Conservation (phyloP, 305 asterid species). For the Plantago lanceolata region DNA sequence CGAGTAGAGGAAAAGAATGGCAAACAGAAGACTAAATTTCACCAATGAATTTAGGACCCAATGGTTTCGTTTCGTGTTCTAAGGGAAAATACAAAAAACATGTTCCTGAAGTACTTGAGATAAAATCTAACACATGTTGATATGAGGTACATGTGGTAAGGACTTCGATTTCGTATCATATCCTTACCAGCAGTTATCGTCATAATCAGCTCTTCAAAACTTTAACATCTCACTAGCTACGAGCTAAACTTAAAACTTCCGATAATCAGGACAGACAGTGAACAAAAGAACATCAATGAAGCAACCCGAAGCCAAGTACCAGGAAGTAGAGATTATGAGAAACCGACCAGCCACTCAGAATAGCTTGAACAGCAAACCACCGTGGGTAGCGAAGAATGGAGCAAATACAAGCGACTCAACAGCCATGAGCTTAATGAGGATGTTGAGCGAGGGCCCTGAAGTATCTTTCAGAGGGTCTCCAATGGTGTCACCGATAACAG, state of each 20-base stretch:
- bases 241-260: conserved; percentile 24
- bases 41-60: neutral
- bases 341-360: neutral
- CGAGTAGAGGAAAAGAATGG: neutral
- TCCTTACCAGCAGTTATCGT: conserved; percentile 27
- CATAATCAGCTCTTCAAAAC: conserved; percentile 36
- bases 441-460: conserved; percentile 83
- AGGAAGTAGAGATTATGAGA: neutral
- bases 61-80: conserved; percentile 2
- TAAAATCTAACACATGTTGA: conserved; percentile 18
- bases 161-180: conserved; percentile 16
- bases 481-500: conserved; percentile 80
- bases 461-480: conserved; percentile 87
- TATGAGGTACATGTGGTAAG: conserved; percentile 14
- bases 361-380: conserved; percentile 64
- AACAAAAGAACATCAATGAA: neutral
- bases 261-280: conserved; percentile 12
- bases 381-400: conserved; percentile 80
- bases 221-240: conserved; percentile 26
- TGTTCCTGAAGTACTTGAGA: conserved; percentile 14
- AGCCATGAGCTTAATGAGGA: conserved; percentile 87
- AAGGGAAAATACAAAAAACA: conserved; percentile 1
- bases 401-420: conserved; percentile 84
- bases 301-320: neutral
- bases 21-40: neutral